Percentiles rank a stretch among this genome's conserved stretches.
Conservation (phyloP, 345 rosid species). For the Rhodomyrtus tomentosa region DNA sequence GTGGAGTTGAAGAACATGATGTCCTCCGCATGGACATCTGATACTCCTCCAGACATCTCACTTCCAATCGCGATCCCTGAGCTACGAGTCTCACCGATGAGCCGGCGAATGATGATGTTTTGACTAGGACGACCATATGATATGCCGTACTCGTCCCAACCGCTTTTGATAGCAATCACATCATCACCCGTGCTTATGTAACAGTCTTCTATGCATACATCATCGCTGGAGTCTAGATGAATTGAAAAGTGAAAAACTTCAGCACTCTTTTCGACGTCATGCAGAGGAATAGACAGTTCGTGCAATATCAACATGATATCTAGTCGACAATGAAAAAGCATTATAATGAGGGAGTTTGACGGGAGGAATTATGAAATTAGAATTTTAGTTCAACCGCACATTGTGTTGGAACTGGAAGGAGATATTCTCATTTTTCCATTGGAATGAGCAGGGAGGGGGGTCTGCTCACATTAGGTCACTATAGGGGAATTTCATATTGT, state of each 20-base stretch:
- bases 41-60: constrained; percentile 98
- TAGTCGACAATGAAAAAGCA: background rate
- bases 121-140: constrained; percentile 69
- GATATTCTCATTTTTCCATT: background rate
- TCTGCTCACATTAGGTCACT: background rate
- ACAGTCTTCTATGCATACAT: constrained; percentile 91
- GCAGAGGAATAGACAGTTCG: background rate
- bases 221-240: constrained; percentile 56
- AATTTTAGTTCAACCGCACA: background rate
- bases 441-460: background rate
- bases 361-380: background rate
- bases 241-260: constrained; percentile 2
- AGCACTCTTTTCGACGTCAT: background rate
- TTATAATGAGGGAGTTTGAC: background rate
- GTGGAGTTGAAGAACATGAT: constrained; percentile 46
- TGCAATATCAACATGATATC: background rate
- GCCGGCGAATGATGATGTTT: constrained; percentile 56
- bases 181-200: constrained; percentile 90
- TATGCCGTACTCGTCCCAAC: constrained; percentile 97
- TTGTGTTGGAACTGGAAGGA: background rate
- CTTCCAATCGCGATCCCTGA: constrained; percentile 92
- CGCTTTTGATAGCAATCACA: constrained; percentile 81
- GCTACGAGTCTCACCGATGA: constrained; percentile 61
- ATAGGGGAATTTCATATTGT: background rate
- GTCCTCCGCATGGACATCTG: constrained; percentile 60